phyloP scores from a whole-genome alignment of 768 basidiomycete species.

The Mycena venus region DNA sequence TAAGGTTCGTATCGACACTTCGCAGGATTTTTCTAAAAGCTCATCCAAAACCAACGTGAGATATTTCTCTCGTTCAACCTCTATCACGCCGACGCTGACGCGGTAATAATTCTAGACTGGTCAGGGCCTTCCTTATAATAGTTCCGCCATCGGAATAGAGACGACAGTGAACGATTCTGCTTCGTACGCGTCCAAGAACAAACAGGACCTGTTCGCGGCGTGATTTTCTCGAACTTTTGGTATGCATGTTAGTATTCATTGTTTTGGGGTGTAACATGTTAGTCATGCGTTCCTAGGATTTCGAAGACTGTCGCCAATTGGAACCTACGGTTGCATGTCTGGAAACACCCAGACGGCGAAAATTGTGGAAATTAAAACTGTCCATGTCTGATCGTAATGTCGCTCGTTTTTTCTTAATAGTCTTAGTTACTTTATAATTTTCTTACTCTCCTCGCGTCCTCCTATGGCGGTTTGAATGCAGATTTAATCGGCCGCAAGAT shows the following conservation, averaged over 20 bases:
- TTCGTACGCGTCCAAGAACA: background rate
- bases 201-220: background rate
- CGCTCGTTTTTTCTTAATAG: too few species aligned
- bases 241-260: too few species aligned
- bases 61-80: slow-evolving; percentile 12
- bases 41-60: slow-evolving; percentile 9
- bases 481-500: too few species aligned
- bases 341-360: background rate
- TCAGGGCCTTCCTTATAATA: slow-evolving; percentile 3
- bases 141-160: background rate
- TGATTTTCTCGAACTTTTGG: background rate
- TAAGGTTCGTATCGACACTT: too few species aligned
- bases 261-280: background rate
- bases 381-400: too few species aligned
- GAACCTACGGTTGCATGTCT: background rate
- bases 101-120: background rate
- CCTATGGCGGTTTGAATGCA: too few species aligned
- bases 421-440: too few species aligned
- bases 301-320: background rate
- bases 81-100: slow-evolving; percentile 1
- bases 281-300: background rate
- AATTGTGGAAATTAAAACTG: background rate
- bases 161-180: slow-evolving; percentile 8
- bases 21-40: background rate
- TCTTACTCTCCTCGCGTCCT: too few species aligned